Conservation (phyloP, 495 filamentous ascomycete species). For the Xylaria palmicola region DNA sequence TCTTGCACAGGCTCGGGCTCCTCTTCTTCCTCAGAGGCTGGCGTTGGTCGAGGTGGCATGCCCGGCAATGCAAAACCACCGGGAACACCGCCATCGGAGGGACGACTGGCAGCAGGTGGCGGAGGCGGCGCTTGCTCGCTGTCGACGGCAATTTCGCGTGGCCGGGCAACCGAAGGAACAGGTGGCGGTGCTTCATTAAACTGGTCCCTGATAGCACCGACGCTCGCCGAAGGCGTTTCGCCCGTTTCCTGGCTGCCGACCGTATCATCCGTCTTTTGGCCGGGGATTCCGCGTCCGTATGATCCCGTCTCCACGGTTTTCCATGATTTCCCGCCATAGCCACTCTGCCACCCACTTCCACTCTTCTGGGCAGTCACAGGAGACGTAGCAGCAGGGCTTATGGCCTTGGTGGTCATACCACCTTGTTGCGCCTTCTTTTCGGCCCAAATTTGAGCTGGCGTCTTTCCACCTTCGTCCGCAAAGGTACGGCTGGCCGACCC, state of each 20-base stretch:
- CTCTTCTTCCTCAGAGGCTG: slow-evolving; percentile 54
- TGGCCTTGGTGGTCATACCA: slow-evolving; percentile 48
- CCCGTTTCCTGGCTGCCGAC: slow-evolving; percentile 38
- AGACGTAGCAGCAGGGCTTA: slow-evolving; percentile 38
- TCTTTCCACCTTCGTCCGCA: slow-evolving; percentile 92
- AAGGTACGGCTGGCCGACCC: slow-evolving; percentile 87
- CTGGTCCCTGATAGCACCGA: slow-evolving; percentile 71
- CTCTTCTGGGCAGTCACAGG: slow-evolving; percentile 65
- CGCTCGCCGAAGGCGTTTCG: slow-evolving; percentile 51
- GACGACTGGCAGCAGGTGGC: slow-evolving; percentile 62
- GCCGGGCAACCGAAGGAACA: slow-evolving; percentile 46
- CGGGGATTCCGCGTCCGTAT: slow-evolving; percentile 61
- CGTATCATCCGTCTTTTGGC: slow-evolving; percentile 59
- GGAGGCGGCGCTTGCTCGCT: slow-evolving; percentile 49
- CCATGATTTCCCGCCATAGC: slow-evolving; percentile 86
- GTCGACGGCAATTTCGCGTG: slow-evolving; percentile 31
- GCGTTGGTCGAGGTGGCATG: slow-evolving; percentile 60
- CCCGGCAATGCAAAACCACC: slow-evolving; percentile 74
- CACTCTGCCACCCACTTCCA: slow-evolving; percentile 78
- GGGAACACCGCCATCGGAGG: slow-evolving; percentile 35
- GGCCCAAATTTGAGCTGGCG: slow-evolving; percentile 93
- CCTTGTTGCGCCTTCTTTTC: slow-evolving; percentile 89
- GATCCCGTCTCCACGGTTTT: slow-evolving; percentile 72
- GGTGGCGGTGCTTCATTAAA: slow-evolving; percentile 71
- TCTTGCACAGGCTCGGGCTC: slow-evolving; percentile 34